Evolutionary conservation across 1,284 basidiomycete species (phyloP).

Genomic region (Apiotrichum porosum): DNA sequence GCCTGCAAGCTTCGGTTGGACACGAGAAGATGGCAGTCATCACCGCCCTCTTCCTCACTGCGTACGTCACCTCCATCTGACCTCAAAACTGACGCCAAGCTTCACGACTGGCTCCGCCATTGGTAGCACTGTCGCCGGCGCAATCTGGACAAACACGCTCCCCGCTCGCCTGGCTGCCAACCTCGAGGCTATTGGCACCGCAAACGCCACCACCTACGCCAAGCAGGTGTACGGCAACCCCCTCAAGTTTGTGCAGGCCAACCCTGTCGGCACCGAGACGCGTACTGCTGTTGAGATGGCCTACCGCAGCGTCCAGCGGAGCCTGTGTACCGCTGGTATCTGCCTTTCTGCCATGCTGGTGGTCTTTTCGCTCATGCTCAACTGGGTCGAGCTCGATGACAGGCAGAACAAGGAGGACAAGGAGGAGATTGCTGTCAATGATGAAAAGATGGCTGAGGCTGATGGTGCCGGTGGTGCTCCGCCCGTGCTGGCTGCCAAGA

Average conservation of each 20-base stretch:
- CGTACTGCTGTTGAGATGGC: conserved; percentile 38
- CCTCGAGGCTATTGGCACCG: conserved; percentile 18
- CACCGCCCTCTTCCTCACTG: conserved; percentile 13
- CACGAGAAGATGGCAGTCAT: conserved; percentile 8
- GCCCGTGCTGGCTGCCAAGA: too few species aligned
- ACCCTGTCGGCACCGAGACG: conserved; percentile 40
- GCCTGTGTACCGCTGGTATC: conserved; percentile 40
- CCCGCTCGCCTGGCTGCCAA: conserved; percentile 18
- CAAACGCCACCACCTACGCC: conserved; percentile 28
- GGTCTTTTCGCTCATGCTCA: conserved; percentile 23
- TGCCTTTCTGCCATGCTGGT: conserved; percentile 29
- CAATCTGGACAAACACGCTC: conserved; percentile 40
- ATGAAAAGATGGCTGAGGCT: not conserved
- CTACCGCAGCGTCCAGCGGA: conserved; percentile 38
- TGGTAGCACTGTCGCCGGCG: conserved; percentile 45
- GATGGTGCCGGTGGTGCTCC: too few species aligned
- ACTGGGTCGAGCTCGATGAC: conserved; percentile 34
- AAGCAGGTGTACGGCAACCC: conserved; percentile 39
- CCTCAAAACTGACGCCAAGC: too few species aligned
- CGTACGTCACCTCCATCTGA: conserved; percentile 13
- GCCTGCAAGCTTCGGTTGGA: conserved; percentile 17
- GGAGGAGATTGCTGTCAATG: not conserved
- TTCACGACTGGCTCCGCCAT: not conserved
- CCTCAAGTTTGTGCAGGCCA: conserved; percentile 31
- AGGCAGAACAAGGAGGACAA: conserved; percentile 20